Conservation (phyloP, 179 eudicot species). For the Spergularia azorica region DNA sequence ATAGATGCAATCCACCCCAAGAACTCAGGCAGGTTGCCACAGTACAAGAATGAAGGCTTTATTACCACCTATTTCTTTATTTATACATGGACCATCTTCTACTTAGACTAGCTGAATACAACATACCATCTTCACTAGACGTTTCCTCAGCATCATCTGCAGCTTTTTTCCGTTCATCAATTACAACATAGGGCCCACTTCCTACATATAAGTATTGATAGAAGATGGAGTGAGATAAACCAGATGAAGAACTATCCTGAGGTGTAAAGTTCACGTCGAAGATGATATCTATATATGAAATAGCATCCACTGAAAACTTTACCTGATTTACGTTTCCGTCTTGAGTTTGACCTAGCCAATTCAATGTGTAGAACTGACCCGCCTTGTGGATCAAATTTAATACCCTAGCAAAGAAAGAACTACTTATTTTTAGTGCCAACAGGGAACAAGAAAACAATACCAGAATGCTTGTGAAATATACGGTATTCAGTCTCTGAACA, state of each 20-base stretch:
- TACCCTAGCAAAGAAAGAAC: constrained; percentile 50
- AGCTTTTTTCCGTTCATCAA: constrained; percentile 64
- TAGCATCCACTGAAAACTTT: background rate
- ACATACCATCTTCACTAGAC: constrained; percentile 75
- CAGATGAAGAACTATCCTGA: constrained; percentile 2
- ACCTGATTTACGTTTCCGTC: constrained; percentile 71
- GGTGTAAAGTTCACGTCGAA: background rate
- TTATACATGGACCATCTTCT: background rate
- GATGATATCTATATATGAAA: background rate
- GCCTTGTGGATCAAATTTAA: constrained; percentile 81
- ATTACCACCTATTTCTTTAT: background rate
- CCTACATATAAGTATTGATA: constrained; percentile 42
- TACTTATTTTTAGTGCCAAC: background rate
- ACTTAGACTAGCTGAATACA: background rate
- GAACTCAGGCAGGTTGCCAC: background rate
- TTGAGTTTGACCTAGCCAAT: constrained; percentile 89
- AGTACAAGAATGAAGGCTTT: background rate
- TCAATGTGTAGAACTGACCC: constrained; percentile 78
- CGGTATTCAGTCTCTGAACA: background rate
- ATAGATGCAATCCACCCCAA: background rate
- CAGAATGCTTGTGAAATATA: background rate
- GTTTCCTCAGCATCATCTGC: constrained; percentile 45
- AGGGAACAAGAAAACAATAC: constrained; percentile 7
- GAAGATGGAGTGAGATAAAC: constrained; percentile 9
- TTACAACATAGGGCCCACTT: constrained; percentile 85